A percentile compares a stretch with the other conserved stretches of the same genome.
Evolutionary conservation across 2,329 filamentous ascomycete species (phyloP).

Genomic region (Aspergillus pseudoterreus): DNA sequence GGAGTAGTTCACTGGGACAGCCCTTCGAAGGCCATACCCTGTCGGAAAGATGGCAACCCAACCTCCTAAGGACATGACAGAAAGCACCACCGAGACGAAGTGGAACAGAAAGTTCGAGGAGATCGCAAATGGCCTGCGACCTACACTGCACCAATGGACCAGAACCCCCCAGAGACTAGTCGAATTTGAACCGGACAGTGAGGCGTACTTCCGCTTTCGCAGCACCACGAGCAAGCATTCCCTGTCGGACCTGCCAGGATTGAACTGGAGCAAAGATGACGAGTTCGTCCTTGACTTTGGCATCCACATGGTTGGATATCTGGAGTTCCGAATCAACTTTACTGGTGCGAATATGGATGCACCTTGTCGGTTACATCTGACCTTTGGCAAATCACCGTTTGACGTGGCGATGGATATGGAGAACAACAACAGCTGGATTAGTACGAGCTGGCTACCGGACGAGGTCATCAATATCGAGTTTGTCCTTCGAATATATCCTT

Average conservation of each 20-base stretch:
- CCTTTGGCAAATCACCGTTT: constrained; percentile 1
- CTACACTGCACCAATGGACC: not conserved
- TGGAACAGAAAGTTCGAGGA: not conserved
- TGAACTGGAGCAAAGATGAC: constrained; percentile 1
- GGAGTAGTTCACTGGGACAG: no score
- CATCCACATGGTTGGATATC: constrained; percentile 1
- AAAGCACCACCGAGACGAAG: not conserved
- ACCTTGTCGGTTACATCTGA: not conserved
- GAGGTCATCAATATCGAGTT: constrained; percentile 2
- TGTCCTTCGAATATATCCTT: not conserved
- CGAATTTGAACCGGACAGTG: not conserved
- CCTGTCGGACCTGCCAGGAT: not conserved
- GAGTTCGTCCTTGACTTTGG: constrained; percentile 1
- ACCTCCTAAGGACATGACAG: not conserved
- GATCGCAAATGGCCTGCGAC: not conserved
- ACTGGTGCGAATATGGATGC: constrained; percentile 1
- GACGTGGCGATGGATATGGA: constrained; percentile 4
- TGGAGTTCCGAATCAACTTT: not conserved
- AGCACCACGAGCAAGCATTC: not conserved
- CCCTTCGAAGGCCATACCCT: no score
- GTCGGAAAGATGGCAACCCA: not conserved
- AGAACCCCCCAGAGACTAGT: not conserved
- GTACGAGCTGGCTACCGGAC: constrained; percentile 2
- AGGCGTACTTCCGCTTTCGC: not conserved
- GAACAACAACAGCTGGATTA: constrained; percentile 1